Conservation (phyloP, 192 early-diverging fungal species). For the Cetraspora pellucida region DNA sequence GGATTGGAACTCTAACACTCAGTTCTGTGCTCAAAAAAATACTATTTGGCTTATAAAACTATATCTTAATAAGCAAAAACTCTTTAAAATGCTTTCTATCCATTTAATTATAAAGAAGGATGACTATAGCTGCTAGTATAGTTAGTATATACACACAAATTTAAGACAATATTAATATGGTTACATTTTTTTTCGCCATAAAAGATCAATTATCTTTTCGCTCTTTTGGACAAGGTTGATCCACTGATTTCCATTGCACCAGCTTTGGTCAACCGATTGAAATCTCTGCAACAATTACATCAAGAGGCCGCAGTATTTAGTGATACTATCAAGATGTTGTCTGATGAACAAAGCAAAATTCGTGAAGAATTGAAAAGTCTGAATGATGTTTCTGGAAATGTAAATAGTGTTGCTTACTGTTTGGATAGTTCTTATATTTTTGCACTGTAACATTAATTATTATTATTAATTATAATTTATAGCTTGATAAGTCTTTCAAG, state of each 20-base stretch:
- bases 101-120: too few species aligned
- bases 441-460: neutral
- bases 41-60: too few species aligned
- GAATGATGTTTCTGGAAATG: constrained; percentile 56
- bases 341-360: constrained; percentile 69
- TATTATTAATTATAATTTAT: constrained; percentile 5
- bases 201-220: constrained; percentile 69
- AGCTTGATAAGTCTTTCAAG: constrained; percentile 56
- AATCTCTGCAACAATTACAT: constrained; percentile 77
- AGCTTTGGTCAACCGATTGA: constrained; percentile 74
- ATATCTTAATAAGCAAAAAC: too few species aligned
- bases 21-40: too few species aligned
- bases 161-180: neutral
- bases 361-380: constrained; percentile 66
- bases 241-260: constrained; percentile 79
- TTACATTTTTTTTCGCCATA: neutral
- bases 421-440: neutral
- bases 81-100: too few species aligned
- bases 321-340: constrained; percentile 72
- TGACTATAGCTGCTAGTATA: too few species aligned
- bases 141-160: too few species aligned
- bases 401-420: constrained; percentile 30
- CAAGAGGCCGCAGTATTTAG: constrained; percentile 79
- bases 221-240: constrained; percentile 73
- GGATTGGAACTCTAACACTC: too few species aligned